Conservation (phyloP, 1,284 basidiomycete genomes). For the Crepidotus sp. region DNA sequence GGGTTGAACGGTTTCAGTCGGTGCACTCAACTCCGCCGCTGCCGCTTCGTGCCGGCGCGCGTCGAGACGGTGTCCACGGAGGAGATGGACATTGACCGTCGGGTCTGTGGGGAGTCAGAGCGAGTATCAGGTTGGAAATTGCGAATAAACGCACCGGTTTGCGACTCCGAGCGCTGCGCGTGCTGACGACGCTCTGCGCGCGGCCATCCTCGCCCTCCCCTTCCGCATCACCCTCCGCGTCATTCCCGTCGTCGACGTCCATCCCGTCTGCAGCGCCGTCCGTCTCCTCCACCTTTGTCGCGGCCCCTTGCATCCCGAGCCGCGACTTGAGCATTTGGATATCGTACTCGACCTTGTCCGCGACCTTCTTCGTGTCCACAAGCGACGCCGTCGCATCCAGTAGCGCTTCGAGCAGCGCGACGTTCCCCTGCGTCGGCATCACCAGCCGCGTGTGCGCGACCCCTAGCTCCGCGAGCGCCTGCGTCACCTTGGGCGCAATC, state of each 20-base stretch:
- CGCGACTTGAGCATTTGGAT: slow-evolving; percentile 62
- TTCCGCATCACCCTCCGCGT: slow-evolving; percentile 30
- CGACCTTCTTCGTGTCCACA: slow-evolving; percentile 81
- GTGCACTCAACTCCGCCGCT: slow-evolving; percentile 37
- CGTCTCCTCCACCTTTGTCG: slow-evolving; percentile 25
- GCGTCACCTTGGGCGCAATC: slow-evolving; percentile 64
- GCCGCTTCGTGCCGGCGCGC: slow-evolving; percentile 46
- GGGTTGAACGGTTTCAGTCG: neutral
- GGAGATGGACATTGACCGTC: slow-evolving; percentile 54
- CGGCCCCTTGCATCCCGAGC: slow-evolving; percentile 47
- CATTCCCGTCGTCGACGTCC: slow-evolving; percentile 30
- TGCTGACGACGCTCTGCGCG: slow-evolving; percentile 58
- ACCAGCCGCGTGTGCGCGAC: slow-evolving; percentile 69
- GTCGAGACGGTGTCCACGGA: slow-evolving; percentile 53
- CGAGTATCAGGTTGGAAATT: slow-evolving; percentile 1
- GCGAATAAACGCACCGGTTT: slow-evolving; percentile 42
- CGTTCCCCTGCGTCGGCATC: slow-evolving; percentile 84
- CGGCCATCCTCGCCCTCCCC: slow-evolving; percentile 43
- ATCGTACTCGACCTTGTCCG: slow-evolving; percentile 82
- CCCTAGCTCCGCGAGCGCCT: slow-evolving; percentile 68
- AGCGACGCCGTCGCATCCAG: slow-evolving; percentile 63
- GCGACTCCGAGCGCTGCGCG: slow-evolving; percentile 46
- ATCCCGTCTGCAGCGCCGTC: slow-evolving; percentile 22
- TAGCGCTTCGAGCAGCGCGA: slow-evolving; percentile 63
- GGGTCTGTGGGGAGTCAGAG: slow-evolving; percentile 29